phyloP scores from a whole-genome alignment of 1,139 yeast species.

The Fermentozyma sake region DNA sequence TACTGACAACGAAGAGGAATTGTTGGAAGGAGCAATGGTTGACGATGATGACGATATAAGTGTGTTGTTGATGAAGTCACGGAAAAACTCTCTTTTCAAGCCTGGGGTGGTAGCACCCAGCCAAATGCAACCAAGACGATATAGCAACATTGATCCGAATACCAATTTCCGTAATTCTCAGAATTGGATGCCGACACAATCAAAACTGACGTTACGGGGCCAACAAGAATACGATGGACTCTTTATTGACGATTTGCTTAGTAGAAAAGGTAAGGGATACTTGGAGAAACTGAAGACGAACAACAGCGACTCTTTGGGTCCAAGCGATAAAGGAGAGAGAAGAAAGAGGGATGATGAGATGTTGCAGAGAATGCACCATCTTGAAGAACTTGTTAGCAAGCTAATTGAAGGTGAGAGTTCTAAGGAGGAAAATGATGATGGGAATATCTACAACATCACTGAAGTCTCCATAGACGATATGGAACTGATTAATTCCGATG shows the following conservation, averaged over 20 bases:
- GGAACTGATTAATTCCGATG: constrained; percentile 6
- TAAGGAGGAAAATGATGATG: not conserved
- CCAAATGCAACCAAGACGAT: too few species aligned
- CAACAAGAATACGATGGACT: constrained; percentile 32
- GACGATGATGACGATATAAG: constrained; percentile 18
- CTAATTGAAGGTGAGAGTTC: constrained; percentile 2
- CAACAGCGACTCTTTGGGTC: constrained; percentile 8
- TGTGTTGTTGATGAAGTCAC: constrained; percentile 17
- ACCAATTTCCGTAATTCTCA: constrained; percentile 4
- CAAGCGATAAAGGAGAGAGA: constrained; percentile 2
- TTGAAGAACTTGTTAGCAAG: constrained; percentile 6
- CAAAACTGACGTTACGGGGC: constrained; percentile 26
- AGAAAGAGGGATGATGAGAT: constrained; percentile 7
- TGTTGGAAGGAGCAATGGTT: constrained; percentile 6
- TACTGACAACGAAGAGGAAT: constrained; percentile 7
- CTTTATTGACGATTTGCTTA: constrained; percentile 28
- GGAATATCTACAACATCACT: constrained; percentile 3
- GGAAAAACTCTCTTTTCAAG: constrained; percentile 16
- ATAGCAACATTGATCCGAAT: constrained; percentile 11
- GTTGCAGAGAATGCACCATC: constrained; percentile 8
- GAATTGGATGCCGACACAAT: constrained; percentile 14
- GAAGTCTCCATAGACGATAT: constrained; percentile 4
- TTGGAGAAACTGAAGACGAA: constrained; percentile 11
- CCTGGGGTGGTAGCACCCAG: too few species aligned
- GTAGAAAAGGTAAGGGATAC: constrained; percentile 4